A percentile compares a stretch with the other conserved stretches of the same genome.
phyloP scores from a whole-genome alignment of 2,329 filamentous ascomycete genomes.

The Venturia carpophila region DNA sequence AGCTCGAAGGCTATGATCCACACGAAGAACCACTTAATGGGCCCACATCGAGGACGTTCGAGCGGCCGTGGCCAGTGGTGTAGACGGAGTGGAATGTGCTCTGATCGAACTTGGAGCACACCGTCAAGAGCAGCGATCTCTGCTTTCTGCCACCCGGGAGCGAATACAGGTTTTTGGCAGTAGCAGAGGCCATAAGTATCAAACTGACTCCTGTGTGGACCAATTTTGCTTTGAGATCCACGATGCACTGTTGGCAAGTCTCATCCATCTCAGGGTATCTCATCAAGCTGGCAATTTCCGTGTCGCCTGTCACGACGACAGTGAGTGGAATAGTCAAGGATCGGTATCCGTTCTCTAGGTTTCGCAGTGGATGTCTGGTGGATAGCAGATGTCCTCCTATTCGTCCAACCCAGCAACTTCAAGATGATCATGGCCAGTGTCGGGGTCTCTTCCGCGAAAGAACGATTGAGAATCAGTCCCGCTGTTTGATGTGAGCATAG shows the following conservation, averaged over 20 bases:
- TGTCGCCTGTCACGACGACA: not conserved
- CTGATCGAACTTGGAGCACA: not conserved
- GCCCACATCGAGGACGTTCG: not conserved
- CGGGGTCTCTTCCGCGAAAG: not conserved
- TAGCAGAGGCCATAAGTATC: not conserved
- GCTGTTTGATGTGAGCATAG: not conserved
- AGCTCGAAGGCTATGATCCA: not conserved
- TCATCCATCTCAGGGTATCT: not conserved
- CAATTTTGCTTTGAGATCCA: not conserved
- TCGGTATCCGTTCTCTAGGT: not conserved
- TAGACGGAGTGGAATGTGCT: not conserved
- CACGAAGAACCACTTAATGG: constrained; percentile 9
- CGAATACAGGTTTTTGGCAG: not conserved
- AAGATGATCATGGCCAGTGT: not conserved
- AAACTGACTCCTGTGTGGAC: not conserved
- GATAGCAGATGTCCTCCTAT: not conserved
- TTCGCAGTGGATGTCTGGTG: not conserved
- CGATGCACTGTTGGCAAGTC: not conserved
- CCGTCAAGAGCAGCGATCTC: not conserved
- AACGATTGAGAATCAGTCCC: not conserved
- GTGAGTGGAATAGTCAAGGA: not conserved
- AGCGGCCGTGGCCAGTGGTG: not conserved
- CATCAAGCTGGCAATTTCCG: constrained; percentile 5
- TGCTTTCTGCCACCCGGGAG: not conserved
- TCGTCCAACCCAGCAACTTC: not conserved